These are phyloP conservation scores for Globisporangium okanoganense DNA, from an alignment of 352 stramenopile genomes.

Conservation along the genomic window DNA sequence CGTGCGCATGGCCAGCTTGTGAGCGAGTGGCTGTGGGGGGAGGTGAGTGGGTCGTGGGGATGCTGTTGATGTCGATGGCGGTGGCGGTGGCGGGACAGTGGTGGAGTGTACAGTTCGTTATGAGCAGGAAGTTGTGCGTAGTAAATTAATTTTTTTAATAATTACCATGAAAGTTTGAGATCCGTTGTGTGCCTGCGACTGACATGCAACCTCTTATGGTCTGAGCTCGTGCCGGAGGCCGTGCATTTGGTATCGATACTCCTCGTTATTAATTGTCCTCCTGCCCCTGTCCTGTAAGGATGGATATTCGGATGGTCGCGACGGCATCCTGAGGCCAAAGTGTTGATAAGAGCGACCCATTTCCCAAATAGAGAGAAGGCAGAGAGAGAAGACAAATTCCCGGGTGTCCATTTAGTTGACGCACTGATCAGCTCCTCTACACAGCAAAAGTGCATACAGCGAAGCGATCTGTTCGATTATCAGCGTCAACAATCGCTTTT, in stretches of 20 bases:
- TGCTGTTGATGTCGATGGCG: not conserved
- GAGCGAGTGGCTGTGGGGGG: not conserved
- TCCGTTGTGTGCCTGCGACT: not conserved
- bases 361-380: too few species aligned
- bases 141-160: not conserved
- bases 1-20: conserved; percentile 29
- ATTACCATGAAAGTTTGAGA: not conserved
- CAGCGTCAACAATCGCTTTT: too few species aligned
- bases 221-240: too few species aligned
- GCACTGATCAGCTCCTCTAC: not conserved
- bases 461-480: conserved; percentile 2
- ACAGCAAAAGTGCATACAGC: conserved; percentile 9
- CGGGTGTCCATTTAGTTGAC: not conserved
- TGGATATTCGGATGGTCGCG: too few species aligned
- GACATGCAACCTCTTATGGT: too few species aligned
- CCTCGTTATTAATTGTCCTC: too few species aligned
- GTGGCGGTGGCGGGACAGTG: not conserved
- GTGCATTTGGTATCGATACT: too few species aligned
- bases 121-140: not conserved
- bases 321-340: too few species aligned
- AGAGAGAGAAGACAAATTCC: too few species aligned
- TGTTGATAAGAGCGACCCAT: too few species aligned
- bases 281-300: too few species aligned
- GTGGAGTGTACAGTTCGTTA: not conserved
- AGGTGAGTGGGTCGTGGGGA: not conserved